Evolutionary conservation across 495 filamentous ascomycete species (phyloP), one percentile per base, ranked within the genome.

Genomic region (Hypomontagnella submonticulosa): DNA sequence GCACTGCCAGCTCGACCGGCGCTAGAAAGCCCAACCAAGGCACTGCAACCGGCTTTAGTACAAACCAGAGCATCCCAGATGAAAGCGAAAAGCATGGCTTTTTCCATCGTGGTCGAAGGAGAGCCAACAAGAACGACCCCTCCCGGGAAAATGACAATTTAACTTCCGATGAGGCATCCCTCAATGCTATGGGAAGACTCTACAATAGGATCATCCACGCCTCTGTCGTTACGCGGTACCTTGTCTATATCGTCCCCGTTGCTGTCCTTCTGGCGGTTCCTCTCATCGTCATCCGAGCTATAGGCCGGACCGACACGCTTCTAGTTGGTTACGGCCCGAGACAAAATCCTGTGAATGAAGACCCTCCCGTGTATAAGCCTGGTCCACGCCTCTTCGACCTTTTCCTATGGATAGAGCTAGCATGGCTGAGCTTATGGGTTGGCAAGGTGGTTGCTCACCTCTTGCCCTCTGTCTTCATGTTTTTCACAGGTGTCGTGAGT

Each of bases 371-470:
- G 4, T 87, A 91, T 66, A 87, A 83, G 0, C 84, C 85, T 7
- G 89, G 93, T 0, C 80, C 85, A 23, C 76, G 62, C 11, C 81
- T 95, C 27, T 84, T 90, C 53, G 85, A 87, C 81, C 89, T 99
- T 66, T 98, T 94, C 70, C 79, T 88, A 23, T 99, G 95, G 95
- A 84, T 99, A 66, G 92, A 97, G 75, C 84, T 96, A 55, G 85
- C 96, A 23, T 97, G 93, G 94, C 79, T 93, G 38, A 85, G 87
- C 55, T 81, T 98, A 50, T 99, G 95, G 95, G 84, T 85, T 18
- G 89, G 87, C 41, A 99, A 99, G 78, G 73, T 97, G 33, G 80
- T 90, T 19, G 90, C 93, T 6, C 89, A 91, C 72, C 77, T 87
- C 23, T 75, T 97, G n/a, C 94, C 95, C 0, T 81, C 74, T 15